These are phyloP conservation scores for Solanum pinnatisectum DNA, from an alignment of 257 asterid genomes.

Conservation along the genomic window DNA sequence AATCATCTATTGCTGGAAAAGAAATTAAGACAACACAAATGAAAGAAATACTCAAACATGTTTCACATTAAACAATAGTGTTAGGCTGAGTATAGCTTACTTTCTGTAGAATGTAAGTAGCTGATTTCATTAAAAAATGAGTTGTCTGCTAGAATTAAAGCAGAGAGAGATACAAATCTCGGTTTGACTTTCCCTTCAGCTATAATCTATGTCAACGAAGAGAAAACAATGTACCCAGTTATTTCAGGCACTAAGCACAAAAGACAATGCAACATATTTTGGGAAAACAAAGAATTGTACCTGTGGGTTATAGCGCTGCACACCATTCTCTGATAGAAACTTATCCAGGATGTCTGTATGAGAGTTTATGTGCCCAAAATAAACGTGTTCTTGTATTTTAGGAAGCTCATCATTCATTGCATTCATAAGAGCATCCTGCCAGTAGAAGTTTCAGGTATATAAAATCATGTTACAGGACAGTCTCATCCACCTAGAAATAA, in stretches of 20 bases:
- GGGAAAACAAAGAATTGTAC: conserved; percentile 21
- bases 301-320: conserved; percentile 90
- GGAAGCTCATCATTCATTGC: conserved; percentile 99
- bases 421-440: conserved; percentile 79
- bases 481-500: background rate
- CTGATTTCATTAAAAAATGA: conserved; percentile 53
- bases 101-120: conserved; percentile 74
- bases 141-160: conserved; percentile 45
- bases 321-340: conserved; percentile 83
- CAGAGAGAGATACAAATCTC: conserved; percentile 62
- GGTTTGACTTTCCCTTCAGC: conserved; percentile 85
- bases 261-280: background rate
- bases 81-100: conserved; percentile 43
- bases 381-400: conserved; percentile 94
- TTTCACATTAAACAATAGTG: conserved; percentile 2
- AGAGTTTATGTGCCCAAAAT: conserved; percentile 82
- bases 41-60: conserved; percentile 13
- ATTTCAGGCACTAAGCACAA: background rate
- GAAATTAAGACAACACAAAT: conserved; percentile 11
- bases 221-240: background rate
- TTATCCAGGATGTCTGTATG: conserved; percentile 84
- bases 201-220: conserved; percentile 54
- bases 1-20: conserved; percentile 71
- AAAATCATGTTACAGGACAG: background rate
- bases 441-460: conserved; percentile 12